These are phyloP conservation scores for Carex pumila DNA, from an alignment of 176 grass and related monocot genomes.

Conservation along the genomic window DNA sequence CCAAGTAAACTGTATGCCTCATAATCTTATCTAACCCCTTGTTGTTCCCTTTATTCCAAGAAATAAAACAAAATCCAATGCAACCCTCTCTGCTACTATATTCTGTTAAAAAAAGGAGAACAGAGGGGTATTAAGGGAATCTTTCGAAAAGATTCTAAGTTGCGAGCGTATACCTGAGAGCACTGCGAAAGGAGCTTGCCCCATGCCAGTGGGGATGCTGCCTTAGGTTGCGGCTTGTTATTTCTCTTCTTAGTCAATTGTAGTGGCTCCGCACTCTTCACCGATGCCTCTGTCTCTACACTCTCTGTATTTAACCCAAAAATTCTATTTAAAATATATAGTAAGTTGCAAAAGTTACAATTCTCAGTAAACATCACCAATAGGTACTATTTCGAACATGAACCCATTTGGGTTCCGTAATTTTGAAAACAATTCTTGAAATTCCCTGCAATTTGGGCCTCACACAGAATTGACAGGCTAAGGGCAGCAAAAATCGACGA, in stretches of 20 bases:
- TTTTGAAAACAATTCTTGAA: not conserved
- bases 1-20: constrained; percentile 9
- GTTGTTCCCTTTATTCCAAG: not conserved
- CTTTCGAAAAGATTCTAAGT: not conserved
- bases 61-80: not conserved
- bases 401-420: not conserved
- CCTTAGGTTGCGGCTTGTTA: constrained; percentile 19
- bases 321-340: not conserved
- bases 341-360: not conserved
- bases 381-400: not conserved
- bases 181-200: constrained; percentile 64
- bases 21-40: not conserved
- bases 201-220: constrained; percentile 26
- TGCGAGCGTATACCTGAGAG: constrained; percentile 21
- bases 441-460: not conserved
- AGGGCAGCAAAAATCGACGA: not conserved
- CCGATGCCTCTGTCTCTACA: constrained; percentile 27
- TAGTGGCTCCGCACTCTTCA: constrained; percentile 31
- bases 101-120: not conserved
- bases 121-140: not conserved
- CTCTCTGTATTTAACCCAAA: constrained; percentile 19
- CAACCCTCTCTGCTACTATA: not conserved
- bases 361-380: constrained; percentile 14
- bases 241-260: constrained; percentile 27
- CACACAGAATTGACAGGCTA: not conserved